phyloP scores from a whole-genome alignment of 768 basidiomycete genomes.

The Termitomyces sp. region DNA sequence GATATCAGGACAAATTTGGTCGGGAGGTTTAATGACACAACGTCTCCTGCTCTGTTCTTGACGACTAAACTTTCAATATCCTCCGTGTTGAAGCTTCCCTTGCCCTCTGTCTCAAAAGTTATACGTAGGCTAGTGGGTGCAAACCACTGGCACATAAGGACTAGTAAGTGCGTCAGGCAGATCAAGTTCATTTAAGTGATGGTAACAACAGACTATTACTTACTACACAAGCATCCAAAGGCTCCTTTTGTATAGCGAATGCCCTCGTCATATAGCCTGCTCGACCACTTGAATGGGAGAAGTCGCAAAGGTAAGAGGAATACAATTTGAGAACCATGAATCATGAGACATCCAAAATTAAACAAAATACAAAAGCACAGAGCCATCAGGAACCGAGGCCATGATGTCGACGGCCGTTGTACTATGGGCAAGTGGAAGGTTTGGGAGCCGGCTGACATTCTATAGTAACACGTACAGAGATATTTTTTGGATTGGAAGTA shows the following conservation, averaged over 20 bases:
- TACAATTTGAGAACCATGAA: constrained; percentile 71
- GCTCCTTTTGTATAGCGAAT: constrained; percentile 81
- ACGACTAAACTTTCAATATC: constrained; percentile 57
- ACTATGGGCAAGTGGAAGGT: constrained; percentile 48
- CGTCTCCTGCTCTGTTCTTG: constrained; percentile 51
- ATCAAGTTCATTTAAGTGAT: neutral
- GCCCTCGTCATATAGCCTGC: constrained; percentile 59
- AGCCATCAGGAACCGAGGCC: constrained; percentile 46
- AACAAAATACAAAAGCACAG: constrained; percentile 56
- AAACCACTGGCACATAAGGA: constrained; percentile 79
- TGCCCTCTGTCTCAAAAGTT: constrained; percentile 70
- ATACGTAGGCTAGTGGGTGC: constrained; percentile 71
- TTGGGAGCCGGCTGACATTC: constrained; percentile 20
- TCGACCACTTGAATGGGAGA: constrained; percentile 55
- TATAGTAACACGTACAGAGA: neutral
- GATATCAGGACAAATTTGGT: constrained; percentile 80
- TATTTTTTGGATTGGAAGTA: neutral
- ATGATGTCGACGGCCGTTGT: constrained; percentile 49
- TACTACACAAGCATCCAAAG: constrained; percentile 73
- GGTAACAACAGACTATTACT: constrained; percentile 21
- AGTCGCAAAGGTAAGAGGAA: constrained; percentile 64
- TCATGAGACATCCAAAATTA: constrained; percentile 59
- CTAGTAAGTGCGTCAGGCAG: constrained; percentile 29
- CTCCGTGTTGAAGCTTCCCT: constrained; percentile 56
- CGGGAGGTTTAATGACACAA: constrained; percentile 65